Evolutionary conservation across 257 asterid genomes (phyloP).

Genomic region (Apocynum venetum): DNA sequence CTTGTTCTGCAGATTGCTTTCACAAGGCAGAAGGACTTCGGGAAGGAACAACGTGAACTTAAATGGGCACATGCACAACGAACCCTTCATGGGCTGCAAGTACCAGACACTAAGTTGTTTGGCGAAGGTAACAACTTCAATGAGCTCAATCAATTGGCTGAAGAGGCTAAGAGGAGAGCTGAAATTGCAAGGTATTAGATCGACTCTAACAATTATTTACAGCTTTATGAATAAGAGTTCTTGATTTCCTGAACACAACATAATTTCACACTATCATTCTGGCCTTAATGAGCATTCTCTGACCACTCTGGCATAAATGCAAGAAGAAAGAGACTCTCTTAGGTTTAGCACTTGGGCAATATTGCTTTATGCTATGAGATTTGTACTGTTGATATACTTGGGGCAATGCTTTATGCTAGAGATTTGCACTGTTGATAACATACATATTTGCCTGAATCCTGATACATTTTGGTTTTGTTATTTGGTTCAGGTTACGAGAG

Average conservation of each 20-base stretch:
- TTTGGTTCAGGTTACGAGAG: conserved; percentile 63
- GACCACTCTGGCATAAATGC: too few species aligned
- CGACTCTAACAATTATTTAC: background rate
- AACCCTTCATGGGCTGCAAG: conserved; percentile 93
- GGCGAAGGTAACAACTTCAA: conserved; percentile 66
- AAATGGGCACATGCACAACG: conserved; percentile 97
- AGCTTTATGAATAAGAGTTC: background rate
- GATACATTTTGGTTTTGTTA: conserved; percentile 5
- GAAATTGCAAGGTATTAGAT: conserved; percentile 78
- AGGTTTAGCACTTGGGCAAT: background rate
- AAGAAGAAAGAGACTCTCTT: too few species aligned
- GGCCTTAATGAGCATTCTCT: background rate
- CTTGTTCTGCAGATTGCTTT: conserved; percentile 70
- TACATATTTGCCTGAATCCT: background rate
- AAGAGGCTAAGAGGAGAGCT: conserved; percentile 97
- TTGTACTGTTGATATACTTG: background rate
- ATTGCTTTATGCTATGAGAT: background rate
- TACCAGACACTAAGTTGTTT: conserved; percentile 84
- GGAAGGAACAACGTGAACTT: conserved; percentile 94
- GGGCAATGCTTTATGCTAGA: background rate
- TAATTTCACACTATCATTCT: background rate
- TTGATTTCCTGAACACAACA: background rate
- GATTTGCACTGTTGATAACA: background rate
- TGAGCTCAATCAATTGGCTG: conserved; percentile 95
- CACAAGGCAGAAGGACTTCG: conserved; percentile 91